Evolutionary conservation across 2,329 filamentous ascomycete genomes (phyloP).

Genomic region (Pestalotiopsis sp.): DNA sequence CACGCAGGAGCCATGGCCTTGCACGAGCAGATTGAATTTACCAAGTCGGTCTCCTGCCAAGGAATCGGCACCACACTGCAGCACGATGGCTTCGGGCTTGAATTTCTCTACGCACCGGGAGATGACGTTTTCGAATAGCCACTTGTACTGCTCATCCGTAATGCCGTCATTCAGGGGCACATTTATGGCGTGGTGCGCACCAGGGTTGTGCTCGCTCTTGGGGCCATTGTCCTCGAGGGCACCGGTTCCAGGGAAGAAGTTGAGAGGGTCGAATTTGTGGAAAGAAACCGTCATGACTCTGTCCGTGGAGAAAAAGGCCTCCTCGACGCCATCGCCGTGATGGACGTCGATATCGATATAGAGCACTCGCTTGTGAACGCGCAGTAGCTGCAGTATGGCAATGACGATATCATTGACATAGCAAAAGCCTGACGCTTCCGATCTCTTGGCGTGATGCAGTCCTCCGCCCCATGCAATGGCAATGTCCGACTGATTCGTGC

Average conservation of each 20-base stretch:
- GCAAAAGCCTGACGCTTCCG: conserved; percentile 93
- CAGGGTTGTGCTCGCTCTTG: conserved; percentile 79
- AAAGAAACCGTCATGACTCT: conserved; percentile 92
- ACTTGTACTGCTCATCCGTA: conserved; percentile 85
- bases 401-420: conserved; percentile 99
- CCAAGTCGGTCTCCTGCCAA: conserved; percentile 91
- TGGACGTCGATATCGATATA: conserved; percentile 96
- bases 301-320: conserved; percentile 88
- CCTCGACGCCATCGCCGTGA: conserved; percentile 88
- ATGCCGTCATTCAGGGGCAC: conserved; percentile 90
- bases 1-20: conserved; percentile 90
- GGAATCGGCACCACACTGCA: conserved; percentile 95
- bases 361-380: conserved; percentile 80
- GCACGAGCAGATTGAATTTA: conserved; percentile 95
- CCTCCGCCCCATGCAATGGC: conserved; percentile 98
- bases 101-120: conserved; percentile 79
- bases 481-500: conserved; percentile 86
- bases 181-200: conserved; percentile 87
- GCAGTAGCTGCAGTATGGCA: conserved; percentile 84
- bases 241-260: conserved; percentile 92
- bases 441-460: conserved; percentile 93
- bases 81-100: conserved; percentile 85
- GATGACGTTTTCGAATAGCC: conserved; percentile 82
- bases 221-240: conserved; percentile 84
- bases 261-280: conserved; percentile 87